phyloP scores from a whole-genome alignment of 495 filamentous ascomycete species.

The Aspergillus coremiiformis region DNA sequence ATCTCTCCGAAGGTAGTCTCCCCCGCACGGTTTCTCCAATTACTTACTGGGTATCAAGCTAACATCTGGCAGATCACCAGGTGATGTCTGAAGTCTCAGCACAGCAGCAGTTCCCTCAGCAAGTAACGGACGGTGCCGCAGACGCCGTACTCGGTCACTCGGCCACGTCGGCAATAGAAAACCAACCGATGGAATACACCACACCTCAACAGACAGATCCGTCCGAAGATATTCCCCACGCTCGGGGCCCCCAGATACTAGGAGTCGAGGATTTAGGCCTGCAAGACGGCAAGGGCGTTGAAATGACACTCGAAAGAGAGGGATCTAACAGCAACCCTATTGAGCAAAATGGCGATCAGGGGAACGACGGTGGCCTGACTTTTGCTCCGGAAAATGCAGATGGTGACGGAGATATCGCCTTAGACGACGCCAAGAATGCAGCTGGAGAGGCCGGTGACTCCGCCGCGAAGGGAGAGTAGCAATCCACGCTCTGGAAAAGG shows the following conservation, averaged over 20 bases:
- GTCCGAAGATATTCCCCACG: slow-evolving; percentile 62
- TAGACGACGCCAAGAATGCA: slow-evolving; percentile 25
- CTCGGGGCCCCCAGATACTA: slow-evolving; percentile 71
- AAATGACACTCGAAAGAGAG: slow-evolving; percentile 29
- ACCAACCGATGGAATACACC: slow-evolving; percentile 21
- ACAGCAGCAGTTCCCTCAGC: slow-evolving; percentile 4
- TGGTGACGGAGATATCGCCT: slow-evolving; percentile 37
- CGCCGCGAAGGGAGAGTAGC: neutral
- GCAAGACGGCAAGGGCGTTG: slow-evolving; percentile 51
- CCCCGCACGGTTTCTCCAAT: slow-evolving; percentile 9
- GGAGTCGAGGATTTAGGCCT: slow-evolving; percentile 83
- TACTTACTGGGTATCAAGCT: neutral
- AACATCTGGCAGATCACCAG: neutral
- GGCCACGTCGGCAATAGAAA: slow-evolving; percentile 19
- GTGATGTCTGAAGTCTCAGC: neutral
- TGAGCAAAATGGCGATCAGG: slow-evolving; percentile 7
- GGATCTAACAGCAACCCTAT: slow-evolving; percentile 12
- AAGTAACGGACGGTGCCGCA: slow-evolving; percentile 11
- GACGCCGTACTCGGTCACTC: slow-evolving; percentile 15
- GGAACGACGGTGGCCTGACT: neutral
- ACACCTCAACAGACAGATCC: slow-evolving; percentile 23
- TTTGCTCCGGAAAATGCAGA: slow-evolving; percentile 14
- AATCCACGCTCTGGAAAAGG: neutral
- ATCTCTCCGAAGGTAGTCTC: slow-evolving; percentile 10
- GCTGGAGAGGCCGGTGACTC: neutral